Base-by-base conservation (phyloP, 805 yeast species). In the Lachancea sp. region DNA sequence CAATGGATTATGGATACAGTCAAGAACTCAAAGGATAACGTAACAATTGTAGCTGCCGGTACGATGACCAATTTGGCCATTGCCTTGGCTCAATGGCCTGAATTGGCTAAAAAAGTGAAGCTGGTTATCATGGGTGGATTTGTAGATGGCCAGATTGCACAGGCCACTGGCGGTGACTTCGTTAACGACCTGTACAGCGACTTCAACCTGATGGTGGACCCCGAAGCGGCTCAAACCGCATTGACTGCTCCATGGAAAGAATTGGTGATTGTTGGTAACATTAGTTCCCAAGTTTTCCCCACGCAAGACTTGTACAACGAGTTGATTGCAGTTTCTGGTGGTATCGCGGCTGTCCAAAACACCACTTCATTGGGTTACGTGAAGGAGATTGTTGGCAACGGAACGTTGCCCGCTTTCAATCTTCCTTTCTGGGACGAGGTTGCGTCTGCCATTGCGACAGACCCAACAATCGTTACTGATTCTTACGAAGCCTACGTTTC, bases 181-280 rank as follows among this genome's bases (percentile, higher is more conserved):
- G 56, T 65, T 18, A 60, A 63, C 39, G 73, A 70, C 49, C 58
- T 69, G 50, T 66, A 67, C 58, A 67, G 72, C 32, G 74, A 71
- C 50, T 67, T 71, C 56, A 69, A 71, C 56, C 53, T 69, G 42
- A 68, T 69, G 47, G 67, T 66, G 50, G 75, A 70, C 51, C 73
- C 75, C 12, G 74, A 70, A 54, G 74, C 71, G 15, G 73, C 74
- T 29, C 71, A 69, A 53, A 68, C 67, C 10, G 70, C 63, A n/a
- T 49, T 70, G 37, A 63, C 72, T 30, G 69, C 72, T 8, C 61
- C 63, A 20, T 70, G 73, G 73, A 62, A 59, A 18, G 63, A 67
- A 25, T 42, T 69, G 11, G 56, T 56, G 45, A 65, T 71, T 47
- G 74, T 72, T 42, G 72, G 69, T 26, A 69, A 71, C 49, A 70